Conservation (phyloP, 176 grass and related monocot genomes). For the Dactylis glomerata region DNA sequence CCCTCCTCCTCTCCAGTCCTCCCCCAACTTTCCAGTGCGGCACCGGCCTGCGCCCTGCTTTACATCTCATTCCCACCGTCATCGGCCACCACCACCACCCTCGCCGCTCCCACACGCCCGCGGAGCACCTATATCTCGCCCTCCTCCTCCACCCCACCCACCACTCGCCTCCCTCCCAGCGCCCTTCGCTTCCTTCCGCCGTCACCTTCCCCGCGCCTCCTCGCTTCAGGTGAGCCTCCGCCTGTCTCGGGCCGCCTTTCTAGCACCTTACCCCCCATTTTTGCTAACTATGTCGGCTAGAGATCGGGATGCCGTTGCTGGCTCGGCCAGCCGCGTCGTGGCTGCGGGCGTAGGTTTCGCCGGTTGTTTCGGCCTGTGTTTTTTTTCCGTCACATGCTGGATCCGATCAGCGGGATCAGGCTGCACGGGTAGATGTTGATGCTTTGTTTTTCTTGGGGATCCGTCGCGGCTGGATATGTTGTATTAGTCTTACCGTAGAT, state of each 20-base stretch:
- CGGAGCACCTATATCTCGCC: conserved; percentile 32
- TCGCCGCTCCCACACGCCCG: conserved; percentile 20
- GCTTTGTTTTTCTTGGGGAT: conserved; percentile 11
- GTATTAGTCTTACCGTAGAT: conserved; percentile 5
- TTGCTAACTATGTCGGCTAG: background rate
- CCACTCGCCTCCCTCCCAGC: conserved; percentile 20
- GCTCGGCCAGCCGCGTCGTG: background rate
- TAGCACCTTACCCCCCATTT: background rate
- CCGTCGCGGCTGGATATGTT: background rate
- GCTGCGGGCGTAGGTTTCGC: background rate
- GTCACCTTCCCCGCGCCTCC: background rate
- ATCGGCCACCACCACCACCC: conserved; percentile 3
- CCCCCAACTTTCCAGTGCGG: conserved; percentile 47
- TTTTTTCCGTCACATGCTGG: background rate
- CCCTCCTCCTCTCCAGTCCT: background rate
- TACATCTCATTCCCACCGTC: conserved; percentile 29
- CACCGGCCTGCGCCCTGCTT: conserved; percentile 29
- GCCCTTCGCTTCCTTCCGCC: conserved; percentile 32
- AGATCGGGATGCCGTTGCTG: background rate
- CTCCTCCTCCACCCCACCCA: background rate
- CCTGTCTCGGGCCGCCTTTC: background rate
- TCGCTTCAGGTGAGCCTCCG: conserved; percentile 28
- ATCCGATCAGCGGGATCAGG: conserved; percentile 24
- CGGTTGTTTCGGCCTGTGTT: background rate
- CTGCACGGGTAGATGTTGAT: background rate